Conservation (phyloP, 495 filamentous ascomycete genomes). For the Apodospora peruviana region DNA sequence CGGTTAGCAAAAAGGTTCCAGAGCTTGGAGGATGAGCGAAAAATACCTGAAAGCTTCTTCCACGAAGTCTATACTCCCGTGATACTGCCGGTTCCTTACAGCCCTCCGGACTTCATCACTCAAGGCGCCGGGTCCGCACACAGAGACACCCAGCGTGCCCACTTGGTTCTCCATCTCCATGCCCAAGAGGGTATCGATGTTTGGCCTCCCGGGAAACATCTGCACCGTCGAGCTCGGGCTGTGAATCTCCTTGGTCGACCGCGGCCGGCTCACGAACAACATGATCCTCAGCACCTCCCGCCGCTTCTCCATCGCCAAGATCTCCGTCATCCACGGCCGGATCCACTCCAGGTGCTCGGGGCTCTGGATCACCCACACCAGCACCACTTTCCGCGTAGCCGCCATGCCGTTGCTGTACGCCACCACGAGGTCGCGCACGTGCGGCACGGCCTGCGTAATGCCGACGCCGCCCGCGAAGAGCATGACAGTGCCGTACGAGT, state of each 20-base stretch:
- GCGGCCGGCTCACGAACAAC: constrained; percentile 85
- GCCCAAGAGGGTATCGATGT: constrained; percentile 64
- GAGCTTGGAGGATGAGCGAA: no score
- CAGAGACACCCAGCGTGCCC: constrained; percentile 78
- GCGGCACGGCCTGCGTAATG: constrained; percentile 80
- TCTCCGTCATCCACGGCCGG: constrained; percentile 89
- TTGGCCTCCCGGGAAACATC: constrained; percentile 70
- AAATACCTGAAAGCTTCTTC: constrained; percentile 93
- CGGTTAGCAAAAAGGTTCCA: no score
- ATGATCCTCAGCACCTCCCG: constrained; percentile 78
- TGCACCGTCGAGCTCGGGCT: constrained; percentile 76
- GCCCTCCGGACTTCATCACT: constrained; percentile 80
- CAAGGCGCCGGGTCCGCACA: constrained; percentile 86
- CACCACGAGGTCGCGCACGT: constrained; percentile 67
- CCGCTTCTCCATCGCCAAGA: constrained; percentile 75
- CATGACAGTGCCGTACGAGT: constrained; percentile 80
- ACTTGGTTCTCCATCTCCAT: constrained; percentile 71
- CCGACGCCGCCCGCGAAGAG: constrained; percentile 85
- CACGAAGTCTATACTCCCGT: constrained; percentile 74
- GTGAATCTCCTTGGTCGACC: constrained; percentile 72
- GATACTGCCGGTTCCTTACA: constrained; percentile 58
- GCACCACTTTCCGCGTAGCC: constrained; percentile 70
- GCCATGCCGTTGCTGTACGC: constrained; percentile 64
- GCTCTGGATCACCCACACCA: constrained; percentile 87
- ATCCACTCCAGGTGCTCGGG: constrained; percentile 92